Base-by-base conservation (phyloP, 176 grass and related monocot genomes). In the Carex pumila region DNA sequence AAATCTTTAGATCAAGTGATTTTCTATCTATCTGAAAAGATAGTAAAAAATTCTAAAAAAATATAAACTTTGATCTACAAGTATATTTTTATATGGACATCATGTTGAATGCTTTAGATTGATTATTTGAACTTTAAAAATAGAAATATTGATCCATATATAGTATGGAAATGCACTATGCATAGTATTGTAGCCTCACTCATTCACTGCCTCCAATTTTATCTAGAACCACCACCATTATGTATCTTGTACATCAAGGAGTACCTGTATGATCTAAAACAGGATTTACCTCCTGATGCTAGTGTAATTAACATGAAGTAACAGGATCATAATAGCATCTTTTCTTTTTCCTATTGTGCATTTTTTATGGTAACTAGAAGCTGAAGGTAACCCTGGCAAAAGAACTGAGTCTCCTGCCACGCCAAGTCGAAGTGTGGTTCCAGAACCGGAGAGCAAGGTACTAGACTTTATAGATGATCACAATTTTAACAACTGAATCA, bases 351-450 rank as follows among this genome's bases (percentile, higher is more conserved):
- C 36, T 18, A 64, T 61, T 56, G 10, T 2, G 55, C 32, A 37
- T 57, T 31, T 31, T 31, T 12, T 30, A 29, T 77, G 54, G 22
- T 34, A 59, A 69, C 53, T 90, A 94, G 92, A 91, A 89, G 65
- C 92, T 84, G 80, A 94, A 94, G 87, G 29, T 91, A 79, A 89
- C 79, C 11, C 70, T 94, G 85, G 87, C 89, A 32, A 91, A 88
- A 52, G 79, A 86, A 86, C 92, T 94, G 31, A 89, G 89, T 71
- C 92, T 94, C 37, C 84, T 86, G 43, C 85, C 92, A 8, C 85
- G 92, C 12, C 92, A 94, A 69, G 92, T 94, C 7, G 92, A 94
- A 57, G 92, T 94, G 60, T 94, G 92, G 92, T 94, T 91, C 85
- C 92, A 94, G 80, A 94, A 94, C 54, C 83, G 92, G 39, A 85